Evolutionary conservation across 2,329 filamentous ascomycete species (phyloP), one percentile per base, ranked within the genome.

Genomic region (Didymellaceae sp.): DNA sequence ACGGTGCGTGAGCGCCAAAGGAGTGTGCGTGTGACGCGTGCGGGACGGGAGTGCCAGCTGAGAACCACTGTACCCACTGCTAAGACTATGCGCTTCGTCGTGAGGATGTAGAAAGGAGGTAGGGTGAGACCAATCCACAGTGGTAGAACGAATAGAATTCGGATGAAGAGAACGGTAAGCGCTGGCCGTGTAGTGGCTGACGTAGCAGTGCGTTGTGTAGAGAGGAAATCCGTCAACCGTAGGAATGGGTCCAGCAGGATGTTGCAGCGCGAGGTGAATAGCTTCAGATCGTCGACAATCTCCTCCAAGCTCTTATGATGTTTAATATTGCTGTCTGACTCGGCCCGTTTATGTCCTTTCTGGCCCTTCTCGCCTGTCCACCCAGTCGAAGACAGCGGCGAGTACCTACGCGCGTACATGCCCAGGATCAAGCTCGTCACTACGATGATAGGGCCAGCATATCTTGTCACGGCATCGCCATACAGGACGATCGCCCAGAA

Each of bases 281-380:
- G 86, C 71, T 91, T 91, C 34, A 99, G 77, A 0, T 90, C 96
- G 63, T 97, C 92, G 48, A 99, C 89, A 54, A 99, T 99, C 76
- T 99, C 94, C 71, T 99, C 94, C 43, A 99, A 76, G 41, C 91
- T 97, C 78, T 97, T 97, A 66, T 96, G 90, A 64, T 94, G 90
- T 52, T 88, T 86, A 32, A 86, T 87, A 54, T 82, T 86, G 63
- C 91, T 89, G 7, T 73, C 71, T 6, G 80, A 77, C 2, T 74
- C 73, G 14, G 75, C 74, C 25, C 77, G 77, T 52, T 78, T 82
- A 46, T 82, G 78, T 24, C 74, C 76, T 45, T 81, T 82, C 65
- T 84, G 72, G 22, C 71, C 73, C 59, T 79, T 87, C 69, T 87
- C 84, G 5, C 82, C 83, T 0, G 82, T 86, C 82, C 89, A 91